Base-by-base conservation (phyloP, 352 stramenopile genomes). In the Phytophthora parvispora region DNA sequence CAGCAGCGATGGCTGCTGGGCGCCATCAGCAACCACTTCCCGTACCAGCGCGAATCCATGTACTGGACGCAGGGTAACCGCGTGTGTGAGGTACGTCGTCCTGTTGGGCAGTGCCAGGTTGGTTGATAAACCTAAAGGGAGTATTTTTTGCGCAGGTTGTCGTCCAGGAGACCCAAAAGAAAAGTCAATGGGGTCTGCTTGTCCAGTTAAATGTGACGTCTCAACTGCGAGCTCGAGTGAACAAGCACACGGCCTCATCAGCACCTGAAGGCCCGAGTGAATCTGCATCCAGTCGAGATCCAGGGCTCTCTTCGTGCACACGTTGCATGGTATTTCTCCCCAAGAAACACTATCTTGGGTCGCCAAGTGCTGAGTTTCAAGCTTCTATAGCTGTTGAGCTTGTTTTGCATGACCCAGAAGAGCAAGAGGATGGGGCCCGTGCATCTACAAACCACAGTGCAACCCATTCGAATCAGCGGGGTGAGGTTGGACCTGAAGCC, bases 111-210 rank as follows among this genome's bases (percentile, higher is more conserved):
- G n/a, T n/a, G n/a, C n/a, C 13, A 43, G 20, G 36, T 43, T 43
- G 15, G 18, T 43, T 1, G 5, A 38, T 12, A 22, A 6, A 20
- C 20, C 31, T 38, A 13, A 43, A 43, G 13, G 22, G n/a, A 42
- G 24, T 40, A 32, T 25, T 50, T 40, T 45, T 27, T 13, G 53
- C 53, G 50, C 22, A 84, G 76, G 56, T 83, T 29, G 61, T 64
- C 8, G 60, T 77, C 0, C 20, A 56, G 15, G 81, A 87, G 45
- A 25, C 57, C 3, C 43, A 77, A 29, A 45, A 65, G 10, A 47
- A 50, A 1, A 62, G 56, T 2, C 66, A 86, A 20, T 89, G 81
- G 81, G 81, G 81, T 10, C 22, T 89, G 1, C 55, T 75, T 3
- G 16, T 86, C 2, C 29, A 60, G 32, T 52, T 80, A 29, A 31